These are phyloP conservation scores for Cornus kousa DNA, from an alignment of 148 eudicot species.

Conservation along the genomic window DNA sequence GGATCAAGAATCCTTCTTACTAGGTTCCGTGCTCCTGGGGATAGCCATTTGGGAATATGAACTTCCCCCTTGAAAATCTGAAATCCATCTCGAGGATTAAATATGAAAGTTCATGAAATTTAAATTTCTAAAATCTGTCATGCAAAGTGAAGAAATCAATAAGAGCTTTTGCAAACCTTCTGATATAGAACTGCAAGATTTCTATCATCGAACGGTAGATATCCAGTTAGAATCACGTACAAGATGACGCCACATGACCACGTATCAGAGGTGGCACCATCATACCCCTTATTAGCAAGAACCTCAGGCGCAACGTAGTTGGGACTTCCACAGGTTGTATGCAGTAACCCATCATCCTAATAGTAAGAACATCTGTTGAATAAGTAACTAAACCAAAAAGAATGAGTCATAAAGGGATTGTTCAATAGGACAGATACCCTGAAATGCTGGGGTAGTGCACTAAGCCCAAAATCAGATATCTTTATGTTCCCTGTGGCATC, in stretches of 20 bases:
- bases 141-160: background rate
- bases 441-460: conserved; percentile 89
- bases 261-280: conserved; percentile 79
- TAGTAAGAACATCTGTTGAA: background rate
- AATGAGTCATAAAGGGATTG: background rate
- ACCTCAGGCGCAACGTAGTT: conserved; percentile 98
- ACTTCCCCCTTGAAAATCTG: conserved; percentile 58
- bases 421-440: conserved; percentile 45
- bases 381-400: background rate
- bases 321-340: conserved; percentile 98
- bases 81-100: conserved; percentile 2
- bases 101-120: background rate
- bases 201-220: conserved; percentile 88
- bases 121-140: no score
- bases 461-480: conserved; percentile 93
- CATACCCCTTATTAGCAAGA: conserved; percentile 75
- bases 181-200: conserved; percentile 91
- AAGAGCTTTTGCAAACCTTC: conserved; percentile 45
- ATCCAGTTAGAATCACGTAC: conserved; percentile 81
- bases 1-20: conserved; percentile 86
- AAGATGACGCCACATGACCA: conserved; percentile 98
- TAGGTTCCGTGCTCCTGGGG: conserved; percentile 68
- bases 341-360: conserved; percentile 83
- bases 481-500: conserved; percentile 74
- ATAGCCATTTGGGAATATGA: conserved; percentile 86